Evolutionary conservation across 176 grass and related monocot genomes (phyloP), one percentile per base, ranked within the genome.

Genomic region (Secale cereale): DNA sequence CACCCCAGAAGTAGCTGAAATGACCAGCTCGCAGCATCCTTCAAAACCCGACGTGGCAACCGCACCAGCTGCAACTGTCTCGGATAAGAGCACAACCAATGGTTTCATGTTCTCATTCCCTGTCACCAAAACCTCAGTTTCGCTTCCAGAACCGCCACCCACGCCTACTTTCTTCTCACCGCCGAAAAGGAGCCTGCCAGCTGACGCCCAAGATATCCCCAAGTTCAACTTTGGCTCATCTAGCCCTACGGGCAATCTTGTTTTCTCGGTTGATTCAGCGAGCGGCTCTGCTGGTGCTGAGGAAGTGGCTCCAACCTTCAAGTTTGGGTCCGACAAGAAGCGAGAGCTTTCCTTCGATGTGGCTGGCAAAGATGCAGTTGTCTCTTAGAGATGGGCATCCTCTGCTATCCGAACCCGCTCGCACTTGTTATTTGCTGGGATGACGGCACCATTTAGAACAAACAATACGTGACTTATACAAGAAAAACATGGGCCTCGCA

Each of bases 21-120:
- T 46, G 41, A 56, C 25, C 43, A 76, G 60, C 52, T 81, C 74
- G 12, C 39, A 80, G 13, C 45, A 37, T 82, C 48, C 32, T 68
- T 54, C 13, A 7, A 79, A 85, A 70, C 75, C 81, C 28, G 27
- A 65, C 8, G 25, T 25, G 29, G 25, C 45, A 65, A 63, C 46
- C 20, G 12, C 68, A 7, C 65, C 39, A 29, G 50, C 36, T 70
- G 59, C 80, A 2, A 65, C 52, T 37, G 46, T 68, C 52, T 60
- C 10, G 0, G 73, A 80, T 29, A 85, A 82, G 80, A 94, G n/a
- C 41, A 28, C 54, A 9, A 81, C 8, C 20, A 83, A 83, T 26
- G 62, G 85, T 77, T 90, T 77, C 33, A 83, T 17, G 61, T 91
- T 94, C 78, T 78, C 87, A 1, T 91, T 92, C 72, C 90, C 87